Evolutionary conservation across 495 filamentous ascomycete species (phyloP), one percentile per base, ranked within the genome.

Genomic region (Aspergillus taichungensis): DNA sequence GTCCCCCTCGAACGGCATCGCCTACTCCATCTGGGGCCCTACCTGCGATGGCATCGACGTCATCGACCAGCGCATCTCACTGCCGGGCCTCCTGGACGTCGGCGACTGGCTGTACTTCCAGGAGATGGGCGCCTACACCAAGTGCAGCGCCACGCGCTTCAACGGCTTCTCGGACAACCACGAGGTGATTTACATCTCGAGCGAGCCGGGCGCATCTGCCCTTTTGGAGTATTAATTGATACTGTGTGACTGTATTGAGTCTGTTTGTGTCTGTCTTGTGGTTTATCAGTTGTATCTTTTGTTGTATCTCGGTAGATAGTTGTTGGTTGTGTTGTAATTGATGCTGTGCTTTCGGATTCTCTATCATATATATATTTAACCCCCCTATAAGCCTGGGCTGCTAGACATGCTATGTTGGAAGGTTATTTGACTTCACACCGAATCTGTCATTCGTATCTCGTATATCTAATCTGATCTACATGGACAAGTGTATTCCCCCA

Each of bases 71-170:
- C 84, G 79, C 49, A 88, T 84, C 63, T 73, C 67, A 47, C 82
- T 95, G 55, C 66, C 78, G 12, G 79, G 81, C 13, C 74, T 82
- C 35, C 60, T 99, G 27, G 81, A 95, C 58, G 84, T 90, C 10
- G 90, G 91, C 29, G 92, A 99, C 62, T 99, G 92, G 92, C 73
- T 99, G 12, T 97, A 92, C 64, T 99, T 97, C 59, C 87, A 94
- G 69, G 79, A 95, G 32, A 99, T 99, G 92, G 92, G 92, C 41
- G 92, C 92, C 42, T 99, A 99, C 63, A 95, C 92, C 54, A 90
- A 83, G 73, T 95, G 88, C 73, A 96, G 88, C 34, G 90, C 92
- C 51, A 97, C 92, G 44, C 79, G 81, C 45, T 99, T 99, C 85
- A 99, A 99, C 57, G 92, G 92, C n/a, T 97, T 96, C 68, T 84